phyloP scores from a whole-genome alignment of 306 rosid species.

The Quercus suber region DNA sequence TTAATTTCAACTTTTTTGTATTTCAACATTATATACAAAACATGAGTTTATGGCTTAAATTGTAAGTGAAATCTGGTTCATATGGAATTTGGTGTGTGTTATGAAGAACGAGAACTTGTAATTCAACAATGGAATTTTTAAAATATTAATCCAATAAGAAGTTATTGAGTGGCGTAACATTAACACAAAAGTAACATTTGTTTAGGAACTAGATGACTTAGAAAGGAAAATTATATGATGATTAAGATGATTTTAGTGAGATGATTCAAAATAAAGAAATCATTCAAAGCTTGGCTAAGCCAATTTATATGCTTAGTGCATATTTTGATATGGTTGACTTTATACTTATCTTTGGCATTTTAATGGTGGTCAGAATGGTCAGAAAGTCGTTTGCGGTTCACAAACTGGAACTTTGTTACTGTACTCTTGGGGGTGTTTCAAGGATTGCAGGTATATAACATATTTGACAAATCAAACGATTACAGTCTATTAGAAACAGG shows the following conservation, averaged over 20 bases:
- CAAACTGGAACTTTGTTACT: slow-evolving; percentile 69
- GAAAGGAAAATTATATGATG: neutral
- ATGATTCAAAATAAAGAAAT: neutral
- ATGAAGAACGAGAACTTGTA: too few species aligned
- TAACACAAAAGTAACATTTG: neutral
- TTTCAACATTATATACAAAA: too few species aligned
- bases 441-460: slow-evolving; percentile 73
- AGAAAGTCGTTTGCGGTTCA: slow-evolving; percentile 84
- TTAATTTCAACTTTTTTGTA: too few species aligned
- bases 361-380: slow-evolving; percentile 61
- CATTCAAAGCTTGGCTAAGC: neutral
- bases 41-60: too few species aligned
- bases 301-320: slow-evolving; percentile 1
- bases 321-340: neutral
- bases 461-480: neutral
- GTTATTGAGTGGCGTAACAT: too few species aligned
- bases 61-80: too few species aligned
- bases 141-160: too few species aligned
- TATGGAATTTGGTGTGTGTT: too few species aligned
- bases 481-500: neutral
- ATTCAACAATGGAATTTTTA: too few species aligned
- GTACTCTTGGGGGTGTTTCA: slow-evolving; percentile 91
- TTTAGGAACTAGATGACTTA: neutral
- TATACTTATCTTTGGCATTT: neutral
- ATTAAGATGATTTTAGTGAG: neutral